phyloP scores from a whole-genome alignment of 306 rosid genomes.

The Quercus robur region DNA sequence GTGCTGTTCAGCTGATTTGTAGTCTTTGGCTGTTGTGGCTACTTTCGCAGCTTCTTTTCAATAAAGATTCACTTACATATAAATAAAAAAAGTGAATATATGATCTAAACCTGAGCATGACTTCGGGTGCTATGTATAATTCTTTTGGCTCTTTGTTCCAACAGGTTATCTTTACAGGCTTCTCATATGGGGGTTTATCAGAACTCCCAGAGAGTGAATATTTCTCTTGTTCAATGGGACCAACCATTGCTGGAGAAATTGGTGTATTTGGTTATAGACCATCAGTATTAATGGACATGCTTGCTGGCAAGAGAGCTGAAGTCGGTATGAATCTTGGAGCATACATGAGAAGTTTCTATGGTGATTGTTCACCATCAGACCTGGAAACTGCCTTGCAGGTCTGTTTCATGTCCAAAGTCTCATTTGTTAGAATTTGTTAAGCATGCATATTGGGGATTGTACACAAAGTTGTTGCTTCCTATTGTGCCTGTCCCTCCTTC shows the following conservation, averaged over 20 bases:
- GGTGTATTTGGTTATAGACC: slow-evolving; percentile 97
- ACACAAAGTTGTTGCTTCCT: not conserved
- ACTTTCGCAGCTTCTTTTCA: no score
- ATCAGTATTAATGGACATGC: slow-evolving; percentile 87
- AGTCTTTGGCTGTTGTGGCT: no score
- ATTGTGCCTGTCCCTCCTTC: not conserved
- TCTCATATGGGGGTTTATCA: slow-evolving; percentile 92
- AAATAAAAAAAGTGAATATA: no score
- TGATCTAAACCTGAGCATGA: slow-evolving; percentile 4
- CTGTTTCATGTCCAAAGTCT: slow-evolving; percentile 17
- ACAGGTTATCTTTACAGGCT: slow-evolving; percentile 95
- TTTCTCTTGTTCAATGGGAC: slow-evolving; percentile 95
- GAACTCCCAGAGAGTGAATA: slow-evolving; percentile 81
- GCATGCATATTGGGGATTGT: not conserved
- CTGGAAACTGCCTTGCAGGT: slow-evolving; percentile 99
- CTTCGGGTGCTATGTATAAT: slow-evolving; percentile 9
- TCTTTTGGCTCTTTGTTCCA: slow-evolving; percentile 32
- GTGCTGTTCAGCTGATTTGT: no score
- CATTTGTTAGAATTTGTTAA: not conserved
- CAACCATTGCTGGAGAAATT: slow-evolving; percentile 95
- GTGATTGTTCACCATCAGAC: slow-evolving; percentile 96
- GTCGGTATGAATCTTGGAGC: slow-evolving; percentile 92
- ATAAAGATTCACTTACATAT: no score
- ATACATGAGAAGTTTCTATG: slow-evolving; percentile 90
- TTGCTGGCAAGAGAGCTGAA: slow-evolving; percentile 99